phyloP scores from a whole-genome alignment of 768 basidiomycete genomes.

The Mrakia gelida region DNA sequence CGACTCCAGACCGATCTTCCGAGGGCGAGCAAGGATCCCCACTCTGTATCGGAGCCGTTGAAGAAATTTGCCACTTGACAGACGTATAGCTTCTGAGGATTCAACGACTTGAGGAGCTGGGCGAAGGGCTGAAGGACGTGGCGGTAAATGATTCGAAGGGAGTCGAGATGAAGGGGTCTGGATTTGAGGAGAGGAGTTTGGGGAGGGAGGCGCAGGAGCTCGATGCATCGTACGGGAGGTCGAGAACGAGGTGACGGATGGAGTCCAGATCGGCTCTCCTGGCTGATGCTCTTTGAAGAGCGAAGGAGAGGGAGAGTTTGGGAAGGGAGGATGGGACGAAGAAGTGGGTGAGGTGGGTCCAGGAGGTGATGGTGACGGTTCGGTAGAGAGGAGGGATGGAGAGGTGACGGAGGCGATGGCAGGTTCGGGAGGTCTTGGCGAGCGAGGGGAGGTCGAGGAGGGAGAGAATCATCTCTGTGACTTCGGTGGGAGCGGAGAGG shows the following conservation, averaged over 20 bases:
- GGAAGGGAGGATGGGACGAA: neutral
- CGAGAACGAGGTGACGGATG: neutral
- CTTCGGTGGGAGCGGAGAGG: too few relatives aligned
- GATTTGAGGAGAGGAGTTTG: too few relatives aligned
- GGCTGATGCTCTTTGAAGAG: neutral
- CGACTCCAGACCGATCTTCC: too few relatives aligned
- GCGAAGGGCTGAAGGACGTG: neutral
- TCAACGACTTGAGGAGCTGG: neutral
- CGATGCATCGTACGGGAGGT: neutral
- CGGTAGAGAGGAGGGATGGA: neutral
- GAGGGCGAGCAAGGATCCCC: too few relatives aligned
- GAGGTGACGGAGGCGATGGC: slow-evolving; percentile 5
- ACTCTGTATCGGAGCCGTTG: too few relatives aligned
- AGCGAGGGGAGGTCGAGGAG: neutral
- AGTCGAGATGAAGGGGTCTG: neutral
- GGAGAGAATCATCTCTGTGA: slow-evolving; percentile 1
- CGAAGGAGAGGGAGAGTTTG: neutral
- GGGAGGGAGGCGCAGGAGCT: neutral
- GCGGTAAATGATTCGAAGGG: neutral
- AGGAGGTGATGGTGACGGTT: slow-evolving; percentile 5
- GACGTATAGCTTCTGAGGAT: neutral
- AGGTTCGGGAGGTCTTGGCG: neutral
- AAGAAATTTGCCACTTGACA: too few relatives aligned
- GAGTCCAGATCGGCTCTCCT: neutral
- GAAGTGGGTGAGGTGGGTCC: neutral